These are phyloP conservation scores for Cubamyces sp. DNA, from an alignment of 768 basidiomycete species.

Conservation along the genomic window DNA sequence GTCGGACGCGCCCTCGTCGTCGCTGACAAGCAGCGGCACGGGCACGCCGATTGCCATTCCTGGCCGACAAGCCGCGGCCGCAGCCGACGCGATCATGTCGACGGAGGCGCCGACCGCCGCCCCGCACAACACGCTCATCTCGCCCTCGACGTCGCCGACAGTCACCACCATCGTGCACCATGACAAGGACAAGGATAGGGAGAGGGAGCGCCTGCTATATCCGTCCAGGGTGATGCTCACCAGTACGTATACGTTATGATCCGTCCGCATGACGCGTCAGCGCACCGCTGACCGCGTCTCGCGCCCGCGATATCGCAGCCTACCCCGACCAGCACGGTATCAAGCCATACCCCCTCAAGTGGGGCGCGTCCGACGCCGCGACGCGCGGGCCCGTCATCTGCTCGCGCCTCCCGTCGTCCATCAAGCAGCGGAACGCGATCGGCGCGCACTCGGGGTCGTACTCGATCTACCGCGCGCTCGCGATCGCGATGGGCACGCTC, in stretches of 20 bases:
- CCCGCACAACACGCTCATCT: constrained; percentile 28
- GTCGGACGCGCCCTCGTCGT: constrained; percentile 29
- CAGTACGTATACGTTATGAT: constrained; percentile 69
- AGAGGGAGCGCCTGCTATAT: constrained; percentile 76
- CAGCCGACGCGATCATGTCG: constrained; percentile 34
- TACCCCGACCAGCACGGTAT: constrained; percentile 96
- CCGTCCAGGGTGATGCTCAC: constrained; percentile 83
- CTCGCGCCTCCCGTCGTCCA: constrained; percentile 79
- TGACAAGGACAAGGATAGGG: constrained; percentile 49
- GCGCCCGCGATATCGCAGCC: constrained; percentile 42
- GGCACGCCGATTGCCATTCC: constrained; percentile 32
- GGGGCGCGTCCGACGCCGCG: constrained; percentile 72
- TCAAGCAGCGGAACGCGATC: constrained; percentile 91
- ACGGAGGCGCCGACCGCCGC: constrained; percentile 35
- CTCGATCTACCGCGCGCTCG: constrained; percentile 91
- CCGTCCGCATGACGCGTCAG: not conserved
- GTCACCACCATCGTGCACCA: not conserved
- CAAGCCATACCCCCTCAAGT: constrained; percentile 73
- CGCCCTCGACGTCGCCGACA: constrained; percentile 22
- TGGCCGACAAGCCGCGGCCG: constrained; percentile 28
- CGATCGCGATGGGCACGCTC: constrained; percentile 88
- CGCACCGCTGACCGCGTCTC: constrained; percentile 2
- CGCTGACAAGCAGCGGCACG: constrained; percentile 39
- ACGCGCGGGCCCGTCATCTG: constrained; percentile 87
- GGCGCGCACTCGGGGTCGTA: constrained; percentile 95